phyloP scores from a whole-genome alignment of 805 yeast species.

The Brettanomyces anomalus region DNA sequence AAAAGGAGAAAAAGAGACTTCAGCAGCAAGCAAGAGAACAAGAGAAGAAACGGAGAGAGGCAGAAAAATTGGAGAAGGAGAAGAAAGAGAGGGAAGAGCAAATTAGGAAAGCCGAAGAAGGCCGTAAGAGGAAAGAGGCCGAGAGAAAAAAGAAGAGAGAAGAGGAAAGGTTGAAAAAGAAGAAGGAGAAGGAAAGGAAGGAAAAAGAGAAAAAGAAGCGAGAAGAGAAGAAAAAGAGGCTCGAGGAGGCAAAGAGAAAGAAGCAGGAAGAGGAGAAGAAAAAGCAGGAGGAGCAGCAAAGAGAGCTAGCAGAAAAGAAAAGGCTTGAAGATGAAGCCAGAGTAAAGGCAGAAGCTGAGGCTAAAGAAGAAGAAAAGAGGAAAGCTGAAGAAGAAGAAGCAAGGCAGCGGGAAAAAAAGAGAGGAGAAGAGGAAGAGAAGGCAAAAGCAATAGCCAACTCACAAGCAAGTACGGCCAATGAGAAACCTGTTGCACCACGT shows the following conservation, averaged over 20 bases:
- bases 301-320: conserved; percentile 34
- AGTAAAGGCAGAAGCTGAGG: background rate
- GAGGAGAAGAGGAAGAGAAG: no score
- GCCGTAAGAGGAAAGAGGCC: conserved; percentile 35
- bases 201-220: conserved; percentile 1
- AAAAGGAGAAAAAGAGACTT: conserved; percentile 57
- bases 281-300: conserved; percentile 32
- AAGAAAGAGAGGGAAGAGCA: conserved; percentile 27
- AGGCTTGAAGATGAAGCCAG: conserved; percentile 7
- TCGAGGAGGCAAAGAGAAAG: conserved; percentile 29
- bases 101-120: conserved; percentile 37
- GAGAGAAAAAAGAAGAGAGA: conserved; percentile 29
- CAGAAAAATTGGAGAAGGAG: conserved; percentile 5
- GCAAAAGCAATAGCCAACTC: no score
- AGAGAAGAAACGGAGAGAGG: conserved; percentile 37
- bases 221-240: background rate
- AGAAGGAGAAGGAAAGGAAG: conserved; percentile 4
- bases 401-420: background rate
- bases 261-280: conserved; percentile 40
- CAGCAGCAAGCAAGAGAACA: conserved; percentile 58
- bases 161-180: conserved; percentile 8
- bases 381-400: background rate
- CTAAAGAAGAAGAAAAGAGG: background rate
- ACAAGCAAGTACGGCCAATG: no score
- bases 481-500: no score